Evolutionary conservation across 2,329 filamentous ascomycete species (phyloP).

Genomic region (Nannizzia gypsea): DNA sequence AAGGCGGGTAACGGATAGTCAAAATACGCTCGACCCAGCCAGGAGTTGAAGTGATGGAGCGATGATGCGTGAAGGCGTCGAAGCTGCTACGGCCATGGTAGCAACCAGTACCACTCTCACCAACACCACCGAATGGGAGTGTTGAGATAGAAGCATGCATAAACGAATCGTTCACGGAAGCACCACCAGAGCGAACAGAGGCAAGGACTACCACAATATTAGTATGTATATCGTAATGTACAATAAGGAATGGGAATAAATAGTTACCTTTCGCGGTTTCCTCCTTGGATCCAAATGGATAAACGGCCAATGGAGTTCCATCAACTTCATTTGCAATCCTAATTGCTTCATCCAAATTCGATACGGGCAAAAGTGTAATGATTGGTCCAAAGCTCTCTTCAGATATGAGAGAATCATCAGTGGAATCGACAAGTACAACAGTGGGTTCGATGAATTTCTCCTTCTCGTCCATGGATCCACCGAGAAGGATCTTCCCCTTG

Average conservation of each 20-base stretch:
- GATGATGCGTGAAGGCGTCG: constrained; percentile 50
- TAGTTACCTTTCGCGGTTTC: constrained; percentile 60
- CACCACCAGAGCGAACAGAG: constrained; percentile 55
- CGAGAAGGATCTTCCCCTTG: constrained; percentile 73
- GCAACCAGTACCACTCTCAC: constrained; percentile 61
- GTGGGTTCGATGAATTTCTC: constrained; percentile 84
- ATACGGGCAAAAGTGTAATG: constrained; percentile 67
- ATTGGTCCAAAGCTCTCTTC: constrained; percentile 92
- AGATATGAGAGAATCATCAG: constrained; percentile 63
- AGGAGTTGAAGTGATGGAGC: constrained; percentile 48
- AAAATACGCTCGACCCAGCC: constrained; percentile 49
- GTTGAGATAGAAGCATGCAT: constrained; percentile 60
- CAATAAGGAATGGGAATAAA: neutral
- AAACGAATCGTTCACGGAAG: constrained; percentile 46
- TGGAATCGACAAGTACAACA: constrained; percentile 66
- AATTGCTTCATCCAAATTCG: constrained; percentile 76
- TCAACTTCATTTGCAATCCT: constrained; percentile 67
- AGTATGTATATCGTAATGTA: neutral
- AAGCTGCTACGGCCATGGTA: constrained; percentile 66
- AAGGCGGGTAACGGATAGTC: constrained; percentile 50
- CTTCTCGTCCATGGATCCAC: constrained; percentile 68
- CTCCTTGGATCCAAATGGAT: constrained; percentile 68
- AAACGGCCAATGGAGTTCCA: constrained; percentile 70
- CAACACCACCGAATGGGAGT: constrained; percentile 71
- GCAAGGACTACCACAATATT: constrained; percentile 41